Conservation (phyloP, 2,329 filamentous ascomycete species). For the Colletotrichum lini region DNA sequence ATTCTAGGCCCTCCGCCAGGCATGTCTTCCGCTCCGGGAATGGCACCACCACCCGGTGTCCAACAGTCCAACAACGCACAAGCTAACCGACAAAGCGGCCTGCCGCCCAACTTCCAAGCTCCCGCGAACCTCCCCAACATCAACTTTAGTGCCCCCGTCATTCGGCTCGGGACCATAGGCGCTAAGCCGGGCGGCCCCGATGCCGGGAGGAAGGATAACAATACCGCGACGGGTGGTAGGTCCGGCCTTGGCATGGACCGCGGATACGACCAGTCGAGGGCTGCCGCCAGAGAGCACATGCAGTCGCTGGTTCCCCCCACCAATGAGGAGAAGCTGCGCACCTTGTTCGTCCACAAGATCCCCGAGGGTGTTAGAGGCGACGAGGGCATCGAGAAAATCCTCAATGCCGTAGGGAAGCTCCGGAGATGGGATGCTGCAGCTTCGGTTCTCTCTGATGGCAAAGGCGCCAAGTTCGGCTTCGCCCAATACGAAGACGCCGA, state of each 20-base stretch:
- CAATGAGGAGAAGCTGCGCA: conserved; percentile 90
- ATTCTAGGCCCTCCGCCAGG: conserved; percentile 80
- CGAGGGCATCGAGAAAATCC: conserved; percentile 82
- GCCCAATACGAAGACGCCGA: conserved; percentile 95
- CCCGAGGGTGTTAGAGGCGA: conserved; percentile 84
- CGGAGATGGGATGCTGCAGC: conserved; percentile 87
- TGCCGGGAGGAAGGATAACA: conserved; percentile 62
- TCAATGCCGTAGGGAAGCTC: conserved; percentile 83
- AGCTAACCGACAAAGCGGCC: conserved; percentile 83
- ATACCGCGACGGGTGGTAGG: conserved; percentile 56
- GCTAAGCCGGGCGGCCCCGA: conserved; percentile 68
- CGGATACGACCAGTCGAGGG: conserved; percentile 76
- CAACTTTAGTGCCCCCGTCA: conserved; percentile 97
- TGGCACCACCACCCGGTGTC: conserved; percentile 83
- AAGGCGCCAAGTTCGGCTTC: conserved; percentile 91
- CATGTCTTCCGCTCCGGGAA: conserved; percentile 85
- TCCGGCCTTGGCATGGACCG: conserved; percentile 73
- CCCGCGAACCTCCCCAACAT: conserved; percentile 96
- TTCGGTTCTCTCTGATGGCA: conserved; percentile 74
- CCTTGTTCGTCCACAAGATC: conserved; percentile 90
- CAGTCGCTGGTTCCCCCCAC: conserved; percentile 85
- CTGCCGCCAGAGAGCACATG: conserved; percentile 76
- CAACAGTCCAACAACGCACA: conserved; percentile 81
- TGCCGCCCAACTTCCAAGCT: conserved; percentile 88
- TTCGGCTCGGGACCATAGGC: conserved; percentile 87